phyloP scores from a whole-genome alignment of 2,329 filamentous ascomycete species.

The Ascosphaera acerosa region DNA sequence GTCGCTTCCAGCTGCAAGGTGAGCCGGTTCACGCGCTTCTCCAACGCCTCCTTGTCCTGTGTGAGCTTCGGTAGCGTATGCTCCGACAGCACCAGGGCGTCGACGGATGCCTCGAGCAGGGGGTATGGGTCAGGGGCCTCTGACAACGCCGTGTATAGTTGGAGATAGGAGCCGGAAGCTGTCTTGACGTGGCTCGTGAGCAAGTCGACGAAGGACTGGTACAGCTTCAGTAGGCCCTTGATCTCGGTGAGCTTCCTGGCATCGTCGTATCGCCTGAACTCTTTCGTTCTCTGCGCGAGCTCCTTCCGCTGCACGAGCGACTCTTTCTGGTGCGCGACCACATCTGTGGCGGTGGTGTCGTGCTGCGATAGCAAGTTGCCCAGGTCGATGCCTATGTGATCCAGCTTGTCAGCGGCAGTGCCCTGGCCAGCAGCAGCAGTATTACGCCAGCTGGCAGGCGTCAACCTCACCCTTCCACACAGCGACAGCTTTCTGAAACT shows the following conservation, averaged over 20 bases:
- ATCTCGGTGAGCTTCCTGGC: constrained; percentile 62
- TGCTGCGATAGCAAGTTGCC: constrained; percentile 60
- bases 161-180: constrained; percentile 76
- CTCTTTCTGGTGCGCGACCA: constrained; percentile 79
- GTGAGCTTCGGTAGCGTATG: constrained; percentile 75
- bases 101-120: constrained; percentile 82
- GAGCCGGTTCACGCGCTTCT: constrained; percentile 47
- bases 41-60: constrained; percentile 72
- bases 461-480: constrained; percentile 87
- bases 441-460: no score
- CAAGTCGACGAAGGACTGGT: constrained; percentile 92
- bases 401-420: constrained; percentile 3
- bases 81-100: constrained; percentile 74
- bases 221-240: constrained; percentile 76
- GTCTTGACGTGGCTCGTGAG: constrained; percentile 90
- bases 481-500: constrained; percentile 88
- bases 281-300: constrained; percentile 95
- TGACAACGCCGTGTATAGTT: constrained; percentile 75
- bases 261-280: constrained; percentile 87
- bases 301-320: constrained; percentile 93
- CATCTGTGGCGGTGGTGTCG: constrained; percentile 83
- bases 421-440: constrained; percentile 1
- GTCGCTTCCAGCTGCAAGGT: constrained; percentile 62
- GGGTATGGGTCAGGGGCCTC: constrained; percentile 95
- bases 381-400: constrained; percentile 50